These are phyloP conservation scores for Scleroderma citrinum DNA, from an alignment of 768 basidiomycete species.

Conservation along the genomic window DNA sequence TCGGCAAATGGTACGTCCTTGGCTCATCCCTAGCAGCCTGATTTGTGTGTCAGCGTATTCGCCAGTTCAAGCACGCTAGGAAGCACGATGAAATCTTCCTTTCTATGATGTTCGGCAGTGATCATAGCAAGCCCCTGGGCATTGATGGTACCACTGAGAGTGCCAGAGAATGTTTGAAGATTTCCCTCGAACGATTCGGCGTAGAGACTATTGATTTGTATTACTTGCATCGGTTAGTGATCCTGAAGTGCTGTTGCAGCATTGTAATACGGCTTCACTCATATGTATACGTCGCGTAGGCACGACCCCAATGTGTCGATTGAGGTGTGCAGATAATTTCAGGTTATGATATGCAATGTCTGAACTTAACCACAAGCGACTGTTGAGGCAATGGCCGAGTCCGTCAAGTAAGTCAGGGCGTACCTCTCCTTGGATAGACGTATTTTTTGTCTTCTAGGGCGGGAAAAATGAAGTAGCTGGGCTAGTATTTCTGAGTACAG, in stretches of 20 bases:
- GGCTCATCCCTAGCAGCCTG: neutral
- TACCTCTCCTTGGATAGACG: neutral
- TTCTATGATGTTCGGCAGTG: conserved; percentile 50
- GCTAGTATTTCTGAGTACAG: conserved; percentile 45
- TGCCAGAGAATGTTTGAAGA: conserved; percentile 31
- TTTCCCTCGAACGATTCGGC: conserved; percentile 37
- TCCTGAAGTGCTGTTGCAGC: too few relatives aligned
- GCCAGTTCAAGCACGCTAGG: conserved; percentile 41
- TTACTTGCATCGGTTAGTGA: conserved; percentile 37
- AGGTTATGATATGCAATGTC: neutral
- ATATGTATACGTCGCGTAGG: conserved; percentile 13
- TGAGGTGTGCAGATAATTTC: conserved; percentile 31
- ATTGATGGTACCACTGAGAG: conserved; percentile 37
- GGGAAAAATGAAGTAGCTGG: conserved; percentile 43
- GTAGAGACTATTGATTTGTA: conserved; percentile 41
- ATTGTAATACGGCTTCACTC: neutral
- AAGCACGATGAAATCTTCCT: conserved; percentile 50
- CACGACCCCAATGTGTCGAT: conserved; percentile 41
- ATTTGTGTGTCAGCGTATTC: neutral
- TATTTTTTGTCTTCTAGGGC: conserved; percentile 14
- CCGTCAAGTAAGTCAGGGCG: conserved; percentile 38
- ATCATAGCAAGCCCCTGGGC: conserved; percentile 20
- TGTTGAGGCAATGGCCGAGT: conserved; percentile 44
- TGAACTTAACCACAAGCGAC: conserved; percentile 24
- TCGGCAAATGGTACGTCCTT: conserved; percentile 36